phyloP scores from a whole-genome alignment of 345 rosid genomes.

The Geranium rotundifolium region DNA sequence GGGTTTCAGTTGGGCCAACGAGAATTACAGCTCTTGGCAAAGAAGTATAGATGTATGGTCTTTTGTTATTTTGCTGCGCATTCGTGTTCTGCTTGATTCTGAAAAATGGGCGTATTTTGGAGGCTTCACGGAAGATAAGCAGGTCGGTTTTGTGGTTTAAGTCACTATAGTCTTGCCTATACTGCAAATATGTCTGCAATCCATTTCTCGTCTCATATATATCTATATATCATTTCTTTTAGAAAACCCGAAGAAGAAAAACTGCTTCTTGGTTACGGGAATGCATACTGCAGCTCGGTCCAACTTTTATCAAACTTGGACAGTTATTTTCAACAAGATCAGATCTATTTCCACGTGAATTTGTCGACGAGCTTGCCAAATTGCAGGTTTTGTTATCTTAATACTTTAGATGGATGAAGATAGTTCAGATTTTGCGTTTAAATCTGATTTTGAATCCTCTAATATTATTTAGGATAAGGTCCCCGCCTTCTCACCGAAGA shows the following conservation, averaged over 20 bases:
- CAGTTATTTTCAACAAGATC: slow-evolving; percentile 92
- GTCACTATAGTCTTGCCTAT: no score
- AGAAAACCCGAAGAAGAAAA: slow-evolving; percentile 56
- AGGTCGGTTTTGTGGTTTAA: slow-evolving; percentile 26
- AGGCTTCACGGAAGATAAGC: slow-evolving; percentile 73
- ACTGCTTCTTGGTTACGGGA: slow-evolving; percentile 93
- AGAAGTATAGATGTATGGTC: slow-evolving; percentile 92
- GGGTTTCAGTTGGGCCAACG: slow-evolving; percentile 90
- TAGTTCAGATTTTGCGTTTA: no score
- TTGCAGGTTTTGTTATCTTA: slow-evolving; percentile 43
- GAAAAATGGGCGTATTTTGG: slow-evolving; percentile 80
- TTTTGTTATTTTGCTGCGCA: slow-evolving; percentile 53
- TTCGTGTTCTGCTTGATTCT: slow-evolving; percentile 65
- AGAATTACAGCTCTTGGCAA: slow-evolving; percentile 66
- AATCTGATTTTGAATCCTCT: slow-evolving; percentile 2
- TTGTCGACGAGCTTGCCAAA: slow-evolving; percentile 94
- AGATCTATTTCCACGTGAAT: slow-evolving; percentile 80
- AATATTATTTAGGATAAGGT: slow-evolving; percentile 61
- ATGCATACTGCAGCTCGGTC: slow-evolving; percentile 85
- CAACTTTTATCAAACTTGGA: slow-evolving; percentile 92
- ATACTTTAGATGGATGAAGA: no score
- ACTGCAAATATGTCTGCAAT: background rate
- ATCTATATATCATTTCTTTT: slow-evolving; percentile 13
- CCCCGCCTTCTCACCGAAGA: slow-evolving; percentile 84
- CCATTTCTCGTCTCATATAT: slow-evolving; percentile 4